phyloP scores from a whole-genome alignment of 768 basidiomycete species.

The Pisolithus marmoratus region DNA sequence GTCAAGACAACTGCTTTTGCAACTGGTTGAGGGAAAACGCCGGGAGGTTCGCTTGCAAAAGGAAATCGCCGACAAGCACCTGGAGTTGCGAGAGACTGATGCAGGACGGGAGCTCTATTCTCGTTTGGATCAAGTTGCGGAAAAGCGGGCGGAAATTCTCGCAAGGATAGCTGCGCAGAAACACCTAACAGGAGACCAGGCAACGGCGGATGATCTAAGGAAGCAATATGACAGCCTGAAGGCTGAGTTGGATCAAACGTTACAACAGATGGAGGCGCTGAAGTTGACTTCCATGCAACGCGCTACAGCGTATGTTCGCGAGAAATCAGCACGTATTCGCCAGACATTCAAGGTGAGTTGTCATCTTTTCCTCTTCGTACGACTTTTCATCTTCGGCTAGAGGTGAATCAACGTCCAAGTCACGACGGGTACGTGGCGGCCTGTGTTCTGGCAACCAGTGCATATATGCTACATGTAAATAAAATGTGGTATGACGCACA shows the following conservation, averaged over 20 bases:
- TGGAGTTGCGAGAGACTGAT: not conserved
- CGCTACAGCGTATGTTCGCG: not conserved
- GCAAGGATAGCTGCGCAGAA: constrained; percentile 1
- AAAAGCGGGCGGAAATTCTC: not conserved
- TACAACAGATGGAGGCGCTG: constrained; percentile 5
- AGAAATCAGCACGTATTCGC: too few relatives aligned
- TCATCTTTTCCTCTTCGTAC: not conserved
- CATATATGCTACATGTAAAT: too few relatives aligned
- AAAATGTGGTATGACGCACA: too few relatives aligned
- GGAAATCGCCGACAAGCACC: not conserved
- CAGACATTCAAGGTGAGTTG: not conserved
- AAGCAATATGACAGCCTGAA: constrained; percentile 4
- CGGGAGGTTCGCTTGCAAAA: not conserved
- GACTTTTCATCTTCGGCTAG: too few relatives aligned
- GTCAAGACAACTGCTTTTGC: constrained; percentile 3
- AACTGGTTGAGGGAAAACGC: not conserved
- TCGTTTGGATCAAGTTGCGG: not conserved
- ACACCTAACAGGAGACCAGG: constrained; percentile 1
- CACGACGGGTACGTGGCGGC: too few relatives aligned
- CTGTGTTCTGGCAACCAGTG: too few relatives aligned
- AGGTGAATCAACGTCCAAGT: too few relatives aligned
- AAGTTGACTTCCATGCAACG: not conserved
- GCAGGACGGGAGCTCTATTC: not conserved
- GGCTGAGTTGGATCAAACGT: constrained; percentile 4
- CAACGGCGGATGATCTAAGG: constrained; percentile 2